Evolutionary conservation across 139 green algal genomes (phyloP).

Genomic region (Coelastrella sp.): DNA sequence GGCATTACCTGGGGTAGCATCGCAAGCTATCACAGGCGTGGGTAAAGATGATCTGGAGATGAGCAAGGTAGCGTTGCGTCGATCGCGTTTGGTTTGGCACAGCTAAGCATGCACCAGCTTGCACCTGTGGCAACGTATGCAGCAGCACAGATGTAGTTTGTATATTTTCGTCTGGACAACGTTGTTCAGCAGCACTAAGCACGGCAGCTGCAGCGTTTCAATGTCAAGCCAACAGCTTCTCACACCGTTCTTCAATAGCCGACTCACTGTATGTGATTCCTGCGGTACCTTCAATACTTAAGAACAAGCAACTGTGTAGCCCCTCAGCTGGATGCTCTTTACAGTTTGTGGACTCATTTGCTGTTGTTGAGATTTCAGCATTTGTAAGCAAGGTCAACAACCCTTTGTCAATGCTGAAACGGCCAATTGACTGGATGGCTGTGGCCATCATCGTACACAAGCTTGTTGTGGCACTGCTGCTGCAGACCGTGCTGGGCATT

Average conservation of each 20-base stretch:
- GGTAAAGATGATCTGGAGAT: constrained; percentile 42
- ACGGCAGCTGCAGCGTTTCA: too few species aligned
- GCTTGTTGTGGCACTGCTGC: neutral
- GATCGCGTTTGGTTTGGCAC: neutral
- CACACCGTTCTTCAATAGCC: too few species aligned
- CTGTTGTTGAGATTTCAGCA: too few species aligned
- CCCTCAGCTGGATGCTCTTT: too few species aligned
- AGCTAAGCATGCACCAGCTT: neutral
- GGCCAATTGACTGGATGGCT: neutral
- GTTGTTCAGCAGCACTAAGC: neutral
- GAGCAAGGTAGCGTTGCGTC: constrained; percentile 31
- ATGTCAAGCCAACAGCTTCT: too few species aligned
- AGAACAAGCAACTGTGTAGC: too few species aligned
- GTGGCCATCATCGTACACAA: neutral
- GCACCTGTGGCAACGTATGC: neutral
- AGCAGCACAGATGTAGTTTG: too few species aligned
- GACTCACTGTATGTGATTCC: too few species aligned
- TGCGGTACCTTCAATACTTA: too few species aligned
- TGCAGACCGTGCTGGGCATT: constrained; percentile 94
- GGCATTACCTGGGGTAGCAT: constrained; percentile 16
- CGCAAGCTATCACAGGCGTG: neutral
- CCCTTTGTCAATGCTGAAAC: neutral
- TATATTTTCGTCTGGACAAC: too few species aligned
- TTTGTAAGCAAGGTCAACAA: neutral
- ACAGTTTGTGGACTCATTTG: too few species aligned